Percentiles rank a stretch among this genome's conserved stretches.
These are phyloP conservation scores for Pseudozyma thailandica DNA, from an alignment of 1,284 basidiomycete genomes.

Conservation along the genomic window DNA sequence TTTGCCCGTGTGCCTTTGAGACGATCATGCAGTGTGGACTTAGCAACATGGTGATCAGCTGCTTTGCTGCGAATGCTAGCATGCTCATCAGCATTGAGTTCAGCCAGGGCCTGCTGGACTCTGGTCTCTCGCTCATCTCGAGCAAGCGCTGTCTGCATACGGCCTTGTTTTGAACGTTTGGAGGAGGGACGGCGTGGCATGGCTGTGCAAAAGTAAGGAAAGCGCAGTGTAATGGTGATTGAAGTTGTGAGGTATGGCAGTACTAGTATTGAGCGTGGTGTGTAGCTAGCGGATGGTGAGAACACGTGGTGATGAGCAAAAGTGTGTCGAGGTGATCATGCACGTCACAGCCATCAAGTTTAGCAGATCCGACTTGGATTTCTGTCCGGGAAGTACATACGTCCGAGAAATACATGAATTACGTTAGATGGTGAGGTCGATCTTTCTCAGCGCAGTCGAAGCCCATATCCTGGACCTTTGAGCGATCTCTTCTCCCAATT, in stretches of 20 bases:
- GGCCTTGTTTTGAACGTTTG: not conserved
- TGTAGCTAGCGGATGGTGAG: not conserved
- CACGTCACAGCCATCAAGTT: slow-evolving; percentile 12
- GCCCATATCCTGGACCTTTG: slow-evolving; percentile 12
- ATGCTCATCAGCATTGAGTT: not conserved
- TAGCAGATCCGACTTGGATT: not conserved
- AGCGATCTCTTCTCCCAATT: slow-evolving; percentile 18
- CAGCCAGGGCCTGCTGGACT: not conserved
- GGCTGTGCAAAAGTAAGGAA: not conserved
- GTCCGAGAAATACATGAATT: too few species aligned
- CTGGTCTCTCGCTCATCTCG: not conserved
- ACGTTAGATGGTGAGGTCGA: slow-evolving; percentile 8
- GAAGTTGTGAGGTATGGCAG: not conserved
- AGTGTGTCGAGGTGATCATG: not conserved
- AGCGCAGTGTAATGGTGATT: not conserved
- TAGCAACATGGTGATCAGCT: slow-evolving; percentile 9
- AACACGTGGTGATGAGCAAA: not conserved
- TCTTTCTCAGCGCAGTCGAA: slow-evolving; percentile 12
- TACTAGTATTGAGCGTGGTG: not conserved
- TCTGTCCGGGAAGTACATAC: too few species aligned
- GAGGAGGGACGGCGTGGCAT: not conserved
- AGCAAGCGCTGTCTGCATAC: not conserved
- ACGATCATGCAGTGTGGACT: slow-evolving; percentile 7
- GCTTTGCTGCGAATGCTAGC: slow-evolving; percentile 7
- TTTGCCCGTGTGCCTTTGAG: not conserved